A percentile compares a stretch with the other conserved stretches of the same genome.
These are phyloP conservation scores for Cudoniella acicularis DNA, from an alignment of 495 filamentous ascomycete genomes.

Conservation along the genomic window DNA sequence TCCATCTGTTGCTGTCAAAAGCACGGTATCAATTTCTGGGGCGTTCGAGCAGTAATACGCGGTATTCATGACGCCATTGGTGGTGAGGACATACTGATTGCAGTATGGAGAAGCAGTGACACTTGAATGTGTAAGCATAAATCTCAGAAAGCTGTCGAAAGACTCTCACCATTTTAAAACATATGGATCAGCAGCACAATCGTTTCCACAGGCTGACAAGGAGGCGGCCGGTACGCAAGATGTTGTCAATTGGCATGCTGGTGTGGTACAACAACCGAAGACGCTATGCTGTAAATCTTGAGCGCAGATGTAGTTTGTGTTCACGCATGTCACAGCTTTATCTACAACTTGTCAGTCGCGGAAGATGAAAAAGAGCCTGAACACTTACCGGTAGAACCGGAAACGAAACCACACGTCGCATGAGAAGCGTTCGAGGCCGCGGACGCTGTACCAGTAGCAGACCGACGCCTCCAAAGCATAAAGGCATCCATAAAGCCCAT, in stretches of 20 bases:
- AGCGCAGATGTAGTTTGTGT: neutral
- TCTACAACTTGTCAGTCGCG: neutral
- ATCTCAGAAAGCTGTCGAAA: neutral
- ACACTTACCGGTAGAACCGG: neutral
- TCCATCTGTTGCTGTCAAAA: slow-evolving; percentile 1
- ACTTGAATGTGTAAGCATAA: neutral
- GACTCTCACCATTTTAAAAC: neutral
- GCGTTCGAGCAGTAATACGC: neutral
- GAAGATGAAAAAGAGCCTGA: neutral
- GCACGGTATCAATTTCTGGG: neutral
- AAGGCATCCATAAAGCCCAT: neutral
- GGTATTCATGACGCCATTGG: neutral
- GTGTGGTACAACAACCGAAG: neutral
- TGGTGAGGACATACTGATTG: neutral
- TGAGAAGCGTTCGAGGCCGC: neutral
- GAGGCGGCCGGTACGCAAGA: neutral
- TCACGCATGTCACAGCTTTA: neutral
- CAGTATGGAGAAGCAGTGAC: neutral
- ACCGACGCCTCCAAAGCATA: neutral
- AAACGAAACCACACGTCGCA: neutral
- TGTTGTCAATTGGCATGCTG: neutral
- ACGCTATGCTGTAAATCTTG: neutral
- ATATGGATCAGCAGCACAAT: neutral
- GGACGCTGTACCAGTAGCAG: neutral
- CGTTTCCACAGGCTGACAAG: neutral